phyloP scores from a whole-genome alignment of 305 asterid genomes.

The Andrographis paniculata region DNA sequence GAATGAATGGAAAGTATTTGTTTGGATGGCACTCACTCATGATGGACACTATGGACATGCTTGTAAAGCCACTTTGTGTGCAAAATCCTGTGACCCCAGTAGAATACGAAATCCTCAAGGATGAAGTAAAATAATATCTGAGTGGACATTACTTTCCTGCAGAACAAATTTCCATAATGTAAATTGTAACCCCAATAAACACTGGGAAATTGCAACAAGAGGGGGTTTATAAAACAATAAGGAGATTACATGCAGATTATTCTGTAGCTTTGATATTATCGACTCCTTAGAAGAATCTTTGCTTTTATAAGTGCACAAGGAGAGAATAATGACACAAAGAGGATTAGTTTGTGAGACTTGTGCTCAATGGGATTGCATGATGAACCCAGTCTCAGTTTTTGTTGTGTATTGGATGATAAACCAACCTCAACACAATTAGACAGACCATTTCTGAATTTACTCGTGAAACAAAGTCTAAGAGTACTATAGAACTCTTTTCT shows the following conservation, averaged over 20 bases:
- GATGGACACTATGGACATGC: slow-evolving; percentile 98
- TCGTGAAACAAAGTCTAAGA: neutral
- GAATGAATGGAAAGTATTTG: slow-evolving; percentile 4
- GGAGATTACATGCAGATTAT: neutral
- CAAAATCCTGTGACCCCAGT: slow-evolving; percentile 93
- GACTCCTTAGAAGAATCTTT: neutral
- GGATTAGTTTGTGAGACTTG: neutral
- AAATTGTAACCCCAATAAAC: slow-evolving; percentile 9
- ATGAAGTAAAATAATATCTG: slow-evolving; percentile 87
- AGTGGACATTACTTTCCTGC: slow-evolving; percentile 82
- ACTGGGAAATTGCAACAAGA: slow-evolving; percentile 12
- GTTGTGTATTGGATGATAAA: no score
- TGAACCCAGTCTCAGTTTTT: neutral
- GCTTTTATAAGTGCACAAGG: neutral
- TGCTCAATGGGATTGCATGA: no score
- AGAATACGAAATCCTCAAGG: slow-evolving; percentile 87
- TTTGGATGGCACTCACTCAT: slow-evolving; percentile 55
- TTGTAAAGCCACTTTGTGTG: slow-evolving; percentile 99
- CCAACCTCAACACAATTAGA: no score
- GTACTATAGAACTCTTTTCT: neutral
- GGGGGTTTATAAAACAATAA: neutral
- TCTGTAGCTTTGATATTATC: neutral
- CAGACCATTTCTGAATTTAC: neutral
- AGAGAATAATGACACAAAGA: no score
- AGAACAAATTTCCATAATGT: slow-evolving; percentile 21